A percentile compares a stretch with the other conserved stretches of the same genome.
phyloP scores from a whole-genome alignment of 75 land plant genomes.

The Cryptomeria japonica region DNA sequence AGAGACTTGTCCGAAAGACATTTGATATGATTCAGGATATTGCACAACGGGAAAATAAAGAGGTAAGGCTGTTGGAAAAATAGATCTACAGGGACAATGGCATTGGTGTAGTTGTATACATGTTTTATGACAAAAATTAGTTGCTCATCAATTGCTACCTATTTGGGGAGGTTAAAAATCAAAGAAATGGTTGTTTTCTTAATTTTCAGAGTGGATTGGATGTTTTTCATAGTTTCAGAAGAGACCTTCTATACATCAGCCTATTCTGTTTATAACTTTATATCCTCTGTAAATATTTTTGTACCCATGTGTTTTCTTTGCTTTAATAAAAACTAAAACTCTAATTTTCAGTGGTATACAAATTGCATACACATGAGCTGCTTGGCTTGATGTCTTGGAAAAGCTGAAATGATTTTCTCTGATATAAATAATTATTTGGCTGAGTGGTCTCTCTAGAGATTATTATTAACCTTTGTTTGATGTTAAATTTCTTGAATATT shows the following conservation, averaged over 20 bases:
- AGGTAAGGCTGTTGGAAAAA: conserved; percentile 44
- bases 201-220: neutral
- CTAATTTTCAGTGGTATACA: neutral
- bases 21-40: conserved; percentile 98
- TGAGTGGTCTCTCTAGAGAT: neutral
- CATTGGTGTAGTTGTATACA: neutral
- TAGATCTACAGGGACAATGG: neutral
- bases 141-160: neutral
- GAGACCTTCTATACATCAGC: neutral
- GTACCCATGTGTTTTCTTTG: neutral
- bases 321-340: neutral
- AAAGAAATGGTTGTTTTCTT: neutral
- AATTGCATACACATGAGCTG: neutral
- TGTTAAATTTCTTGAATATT: neutral
- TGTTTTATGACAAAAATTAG: neutral
- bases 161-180: neutral
- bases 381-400: neutral
- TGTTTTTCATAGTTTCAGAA: neutral
- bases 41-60: conserved; percentile 85
- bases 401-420: neutral
- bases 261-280: neutral
- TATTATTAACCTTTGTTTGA: neutral
- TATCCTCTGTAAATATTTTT: neutral
- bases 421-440: no score
- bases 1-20: conserved; percentile 92